Evolutionary conservation across 1,139 yeast species (phyloP).

Genomic region (Candida freyschussii): DNA sequence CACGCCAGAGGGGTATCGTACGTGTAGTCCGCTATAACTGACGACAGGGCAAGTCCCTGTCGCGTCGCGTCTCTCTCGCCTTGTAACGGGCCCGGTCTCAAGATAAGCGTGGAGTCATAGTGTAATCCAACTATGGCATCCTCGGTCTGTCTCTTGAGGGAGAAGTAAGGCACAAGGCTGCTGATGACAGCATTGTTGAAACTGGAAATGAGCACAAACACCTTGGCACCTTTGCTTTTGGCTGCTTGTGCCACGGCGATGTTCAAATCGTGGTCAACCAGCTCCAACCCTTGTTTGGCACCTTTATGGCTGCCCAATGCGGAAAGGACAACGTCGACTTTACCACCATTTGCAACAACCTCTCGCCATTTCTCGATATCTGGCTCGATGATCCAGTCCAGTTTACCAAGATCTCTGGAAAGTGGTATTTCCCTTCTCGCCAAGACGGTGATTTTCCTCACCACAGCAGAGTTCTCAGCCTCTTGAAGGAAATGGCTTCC

Average conservation of each 20-base stretch:
- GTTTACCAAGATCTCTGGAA: conserved; percentile 5
- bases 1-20: conserved; percentile 13
- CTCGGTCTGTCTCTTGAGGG: conserved; percentile 24
- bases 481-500: conserved; percentile 17
- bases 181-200: conserved; percentile 26
- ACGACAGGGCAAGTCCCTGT: conserved; percentile 8
- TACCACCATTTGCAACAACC: conserved; percentile 2
- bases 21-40: conserved; percentile 10
- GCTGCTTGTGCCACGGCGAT: conserved; percentile 11
- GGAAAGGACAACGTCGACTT: conserved; percentile 13
- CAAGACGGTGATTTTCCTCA: conserved; percentile 43
- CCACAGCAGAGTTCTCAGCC: conserved; percentile 10
- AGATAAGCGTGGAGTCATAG: conserved; percentile 21
- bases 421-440: conserved; percentile 6
- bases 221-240: conserved; percentile 7
- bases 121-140: conserved; percentile 17
- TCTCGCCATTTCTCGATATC: conserved; percentile 12
- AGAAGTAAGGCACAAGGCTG: conserved; percentile 26
- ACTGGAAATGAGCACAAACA: conserved; percentile 25
- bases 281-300: conserved; percentile 4
- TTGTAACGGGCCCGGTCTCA: conserved; percentile 31
- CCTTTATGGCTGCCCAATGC: conserved; percentile 14
- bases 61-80: conserved; percentile 20
- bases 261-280: conserved; percentile 15
- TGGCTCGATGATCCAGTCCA: conserved; percentile 11